These are phyloP conservation scores for Exobasidium rhododendri DNA, from an alignment of 1,284 basidiomycete species.

Conservation along the genomic window DNA sequence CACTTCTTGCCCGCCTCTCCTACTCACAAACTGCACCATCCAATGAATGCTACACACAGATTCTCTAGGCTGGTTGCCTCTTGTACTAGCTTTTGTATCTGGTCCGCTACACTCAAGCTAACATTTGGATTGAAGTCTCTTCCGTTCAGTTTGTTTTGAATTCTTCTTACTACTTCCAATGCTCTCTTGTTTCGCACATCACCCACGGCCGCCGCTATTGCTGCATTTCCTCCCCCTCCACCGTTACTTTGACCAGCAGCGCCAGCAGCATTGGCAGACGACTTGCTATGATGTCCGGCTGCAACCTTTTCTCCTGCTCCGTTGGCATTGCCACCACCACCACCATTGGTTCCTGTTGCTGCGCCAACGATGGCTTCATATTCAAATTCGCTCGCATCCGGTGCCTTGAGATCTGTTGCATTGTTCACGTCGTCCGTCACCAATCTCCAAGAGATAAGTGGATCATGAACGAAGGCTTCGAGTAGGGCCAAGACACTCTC, in stretches of 20 bases:
- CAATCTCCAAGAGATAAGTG: slow-evolving; percentile 62
- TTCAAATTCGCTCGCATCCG: slow-evolving; percentile 49
- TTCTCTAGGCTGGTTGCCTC: slow-evolving; percentile 52
- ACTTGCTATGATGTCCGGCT: not conserved
- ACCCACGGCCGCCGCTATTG: slow-evolving; percentile 15
- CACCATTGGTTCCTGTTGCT: not conserved
- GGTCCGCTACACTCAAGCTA: slow-evolving; percentile 35
- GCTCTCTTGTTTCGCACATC: slow-evolving; percentile 48
- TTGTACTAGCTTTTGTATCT: slow-evolving; percentile 46
- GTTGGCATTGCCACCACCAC: not conserved
- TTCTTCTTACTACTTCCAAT: slow-evolving; percentile 49
- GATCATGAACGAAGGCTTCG: slow-evolving; percentile 71
- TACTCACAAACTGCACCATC: slow-evolving; percentile 48
- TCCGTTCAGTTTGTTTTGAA: slow-evolving; percentile 51
- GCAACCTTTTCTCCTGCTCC: not conserved
- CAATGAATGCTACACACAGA: slow-evolving; percentile 50
- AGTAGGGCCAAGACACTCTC: slow-evolving; percentile 96
- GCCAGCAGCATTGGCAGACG: not conserved
- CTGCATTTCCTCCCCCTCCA: not conserved
- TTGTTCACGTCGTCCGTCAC: slow-evolving; percentile 36
- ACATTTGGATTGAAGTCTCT: slow-evolving; percentile 48
- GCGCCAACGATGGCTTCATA: slow-evolving; percentile 15
- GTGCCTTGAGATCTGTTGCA: slow-evolving; percentile 32
- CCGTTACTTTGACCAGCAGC: not conserved
- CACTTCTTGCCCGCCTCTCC: no score